These are phyloP conservation scores for Solanum verrucosum DNA, from an alignment of 257 asterid species.

Conservation along the genomic window DNA sequence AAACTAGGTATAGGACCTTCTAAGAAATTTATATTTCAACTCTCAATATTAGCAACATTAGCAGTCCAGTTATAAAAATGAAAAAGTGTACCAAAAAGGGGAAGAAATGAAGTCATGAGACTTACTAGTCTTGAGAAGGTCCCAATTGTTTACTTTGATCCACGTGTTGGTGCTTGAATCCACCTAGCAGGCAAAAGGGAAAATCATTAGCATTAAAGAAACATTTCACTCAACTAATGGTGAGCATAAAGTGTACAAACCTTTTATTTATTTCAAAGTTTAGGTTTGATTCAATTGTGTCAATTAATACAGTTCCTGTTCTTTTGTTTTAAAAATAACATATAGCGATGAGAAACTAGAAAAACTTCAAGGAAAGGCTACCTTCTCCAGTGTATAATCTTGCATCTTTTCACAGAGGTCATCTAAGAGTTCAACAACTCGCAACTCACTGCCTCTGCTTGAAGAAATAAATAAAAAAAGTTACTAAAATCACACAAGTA, in stretches of 20 bases:
- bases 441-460: constrained; percentile 73
- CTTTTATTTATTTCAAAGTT: not conserved
- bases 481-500: not conserved
- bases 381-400: constrained; percentile 96
- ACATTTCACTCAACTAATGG: not conserved
- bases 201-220: constrained; percentile 13
- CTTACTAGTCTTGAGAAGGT: constrained; percentile 56
- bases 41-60: not conserved
- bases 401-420: constrained; percentile 96
- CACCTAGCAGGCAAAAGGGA: constrained; percentile 39
- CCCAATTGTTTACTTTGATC: constrained; percentile 74
- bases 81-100: not conserved
- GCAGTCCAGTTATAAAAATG: not conserved
- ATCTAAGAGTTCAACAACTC: constrained; percentile 88
- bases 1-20: not conserved
- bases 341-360: not conserved
- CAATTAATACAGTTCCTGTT: not conserved
- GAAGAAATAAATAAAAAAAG: not conserved
- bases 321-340: not conserved
- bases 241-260: not conserved
- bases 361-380: constrained; percentile 8
- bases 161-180: constrained; percentile 48
- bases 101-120: constrained; percentile 4
- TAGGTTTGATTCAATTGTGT: not conserved
- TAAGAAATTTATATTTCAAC: not conserved